phyloP scores from a whole-genome alignment of 106 monocot species.

The Phalaenopsis equestris region DNA sequence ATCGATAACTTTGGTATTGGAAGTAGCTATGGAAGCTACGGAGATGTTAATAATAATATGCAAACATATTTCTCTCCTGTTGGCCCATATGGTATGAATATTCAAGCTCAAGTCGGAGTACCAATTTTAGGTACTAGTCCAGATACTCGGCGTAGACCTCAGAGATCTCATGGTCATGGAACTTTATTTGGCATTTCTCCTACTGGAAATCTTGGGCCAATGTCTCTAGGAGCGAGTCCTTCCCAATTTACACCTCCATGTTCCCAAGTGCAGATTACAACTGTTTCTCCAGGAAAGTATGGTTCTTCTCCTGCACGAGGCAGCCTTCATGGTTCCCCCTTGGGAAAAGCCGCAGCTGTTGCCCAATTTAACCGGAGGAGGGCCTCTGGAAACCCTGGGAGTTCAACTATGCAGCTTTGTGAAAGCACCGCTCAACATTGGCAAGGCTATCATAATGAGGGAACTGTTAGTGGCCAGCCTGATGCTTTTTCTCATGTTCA shows the following conservation, averaged over 20 bases:
- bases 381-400: constrained; percentile 30
- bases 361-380: constrained; percentile 66
- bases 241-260: constrained; percentile 88
- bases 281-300: constrained; percentile 65
- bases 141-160: constrained; percentile 53
- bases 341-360: constrained; percentile 54
- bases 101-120: constrained; percentile 59
- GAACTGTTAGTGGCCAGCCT: constrained; percentile 23
- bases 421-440: constrained; percentile 48
- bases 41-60: constrained; percentile 37
- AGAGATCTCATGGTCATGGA: constrained; percentile 56
- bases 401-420: constrained; percentile 29
- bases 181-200: constrained; percentile 65
- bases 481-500: constrained; percentile 34
- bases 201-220: constrained; percentile 55
- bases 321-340: constrained; percentile 45
- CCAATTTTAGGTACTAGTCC: constrained; percentile 69
- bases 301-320: constrained; percentile 77
- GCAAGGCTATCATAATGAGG: constrained; percentile 43
- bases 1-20: constrained; percentile 52
- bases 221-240: constrained; percentile 94
- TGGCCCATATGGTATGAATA: constrained; percentile 57
- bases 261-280: constrained; percentile 56
- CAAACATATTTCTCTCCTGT: constrained; percentile 55
- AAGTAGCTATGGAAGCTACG: constrained; percentile 84